Base-by-base conservation (phyloP, 768 basidiomycete genomes). In the Tremella mesenterica region DNA sequence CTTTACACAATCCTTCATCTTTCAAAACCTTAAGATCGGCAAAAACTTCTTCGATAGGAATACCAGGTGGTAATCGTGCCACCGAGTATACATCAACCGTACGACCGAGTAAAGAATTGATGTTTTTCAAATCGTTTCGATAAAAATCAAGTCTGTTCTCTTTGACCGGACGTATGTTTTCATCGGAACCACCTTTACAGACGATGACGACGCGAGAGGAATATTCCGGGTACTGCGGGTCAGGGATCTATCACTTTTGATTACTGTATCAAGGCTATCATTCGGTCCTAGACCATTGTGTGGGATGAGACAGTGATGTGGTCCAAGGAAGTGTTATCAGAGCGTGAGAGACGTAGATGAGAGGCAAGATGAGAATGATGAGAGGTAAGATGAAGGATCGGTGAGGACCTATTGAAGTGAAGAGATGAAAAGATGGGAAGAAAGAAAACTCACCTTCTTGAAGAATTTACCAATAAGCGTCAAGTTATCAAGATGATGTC, bases 81-180 rank as follows among this genome's bases (percentile, higher is more conserved):
- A 45, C 30, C 16, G 57, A 48, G 68, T 79, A 86, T 2, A 85
- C 68, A 65, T 85, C 84, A 52, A 84, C 77, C 72, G 81, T 81
- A 50, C 74, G 78, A 0, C 79, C 76, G 4, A 84, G 74, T 12
- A 74, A 74, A 2, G 67, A 71, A 45, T 77, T 75, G 61, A 79
- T 74, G 23, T 71, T 67, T 23, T 75, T 69, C n/a, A 83, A 73
- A 50, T 81, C 80, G n/a, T 74, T 66, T 8, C 77, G 66, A 6
- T 83, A 63, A 58, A 77, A 78, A 51, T 77, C 80, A 54, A 68
- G 38, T n/a, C n/a, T n/a, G n/a, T n/a, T n/a, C 27, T 28, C 20
- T 16, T 43, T 26, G 10, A 27, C 21, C 21, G 44, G 46, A 16
- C 36, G 36, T 23, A 56, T 29, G 23, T 44, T 43, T 10, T 58